Conservation (phyloP, 768 basidiomycete genomes). For the Lactarius trivialis region DNA sequence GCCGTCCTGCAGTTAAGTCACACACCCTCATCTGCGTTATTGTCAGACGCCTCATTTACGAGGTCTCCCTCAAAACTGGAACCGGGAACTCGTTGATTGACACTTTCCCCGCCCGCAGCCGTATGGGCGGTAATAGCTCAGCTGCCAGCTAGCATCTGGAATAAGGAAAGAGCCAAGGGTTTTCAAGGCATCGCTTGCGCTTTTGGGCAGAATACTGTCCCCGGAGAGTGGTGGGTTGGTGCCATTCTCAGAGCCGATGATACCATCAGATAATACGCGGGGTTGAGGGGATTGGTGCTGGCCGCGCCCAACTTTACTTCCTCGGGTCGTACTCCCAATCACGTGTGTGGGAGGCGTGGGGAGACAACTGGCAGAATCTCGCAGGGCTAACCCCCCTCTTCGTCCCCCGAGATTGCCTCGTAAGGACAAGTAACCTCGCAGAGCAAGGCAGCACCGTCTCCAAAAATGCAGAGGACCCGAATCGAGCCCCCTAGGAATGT, state of each 20-base stretch:
- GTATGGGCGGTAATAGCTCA: neutral
- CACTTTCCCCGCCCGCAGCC: neutral
- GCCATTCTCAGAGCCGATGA: neutral
- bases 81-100: neutral
- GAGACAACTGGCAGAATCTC: neutral
- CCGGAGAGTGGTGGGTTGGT: neutral
- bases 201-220: neutral
- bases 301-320: neutral
- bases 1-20: neutral
- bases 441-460: neutral
- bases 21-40: neutral
- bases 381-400: neutral
- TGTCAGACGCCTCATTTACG: neutral
- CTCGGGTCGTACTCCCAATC: neutral
- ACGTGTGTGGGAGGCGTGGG: conserved; percentile 4
- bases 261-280: neutral
- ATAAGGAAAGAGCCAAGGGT: neutral
- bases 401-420: neutral
- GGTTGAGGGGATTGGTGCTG: conserved; percentile 2
- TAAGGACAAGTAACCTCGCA: neutral
- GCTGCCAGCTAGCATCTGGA: neutral
- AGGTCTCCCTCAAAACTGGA: neutral
- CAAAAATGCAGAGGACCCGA: neutral
- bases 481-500: neutral
- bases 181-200: neutral